Base-by-base conservation (phyloP, 2,329 filamentous ascomycete species). In the Penicillium sumatraense region DNA sequence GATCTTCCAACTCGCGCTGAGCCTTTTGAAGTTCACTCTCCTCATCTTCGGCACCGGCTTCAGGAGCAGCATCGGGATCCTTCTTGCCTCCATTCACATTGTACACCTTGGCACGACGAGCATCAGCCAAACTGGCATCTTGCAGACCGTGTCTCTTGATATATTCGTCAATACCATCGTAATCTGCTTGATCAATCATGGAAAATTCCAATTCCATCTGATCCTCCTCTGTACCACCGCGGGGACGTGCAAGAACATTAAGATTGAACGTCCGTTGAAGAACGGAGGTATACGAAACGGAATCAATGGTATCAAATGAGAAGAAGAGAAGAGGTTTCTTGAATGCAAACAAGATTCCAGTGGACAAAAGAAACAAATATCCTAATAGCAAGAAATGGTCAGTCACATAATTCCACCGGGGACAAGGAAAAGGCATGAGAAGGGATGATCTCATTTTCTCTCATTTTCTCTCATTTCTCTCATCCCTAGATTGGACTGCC, bases 221-320 rank as follows among this genome's bases (percentile, higher is more conserved):
- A 26, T 78, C 78, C n/a, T 68, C 68, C n/a, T 68, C 69, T 16
- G 65, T 62, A 3, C 64, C 64, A 10, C 60, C 62, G 18, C 64
- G 54, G 1, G 72, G 65, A 26, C 77, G 77, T 38, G 76, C 75
- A 24, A 76, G 67, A 53, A 88, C 80, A 62, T 85, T 84, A 29
- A 88, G 79, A 63, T 88, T 88, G 75, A 88, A 88, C 0, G 86
- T 88, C 29, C 85, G 81, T 62, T 86, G 84, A 6, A 88, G 75
- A 16, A 88, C 83, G 36, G 82, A 84, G 3, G 85, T 87, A 72
- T 87, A 88, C 35, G 82, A 85, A 42, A 87, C 81, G 20, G 81
- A 82, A 49, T 83, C 82, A 54, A 88, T 79, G 31, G 77, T 75
- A 45, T 81, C 79, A 57, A 88, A 86, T 8, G 84, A 79, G 66